Evolutionary conservation across 495 filamentous ascomycete species (phyloP), one percentile per base, ranked within the genome.

Genomic region (Trichocladium uniseriatum): DNA sequence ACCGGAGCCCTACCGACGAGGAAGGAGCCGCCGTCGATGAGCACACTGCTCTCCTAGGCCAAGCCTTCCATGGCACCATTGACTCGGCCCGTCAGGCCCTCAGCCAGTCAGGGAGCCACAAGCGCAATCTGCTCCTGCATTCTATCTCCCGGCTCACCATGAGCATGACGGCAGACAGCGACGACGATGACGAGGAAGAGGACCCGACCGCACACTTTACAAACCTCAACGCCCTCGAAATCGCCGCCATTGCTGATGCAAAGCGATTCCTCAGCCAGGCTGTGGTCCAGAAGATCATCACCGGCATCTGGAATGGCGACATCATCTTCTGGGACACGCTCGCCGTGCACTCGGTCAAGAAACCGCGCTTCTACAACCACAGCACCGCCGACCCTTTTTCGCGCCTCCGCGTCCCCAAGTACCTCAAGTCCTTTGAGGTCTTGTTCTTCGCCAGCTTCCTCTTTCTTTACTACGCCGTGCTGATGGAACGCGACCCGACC

Each of bases 301-400:
- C 88, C 47, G 84, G 86, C 37, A 89, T 95, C 45, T 95, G 91
- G 91, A 81, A 81, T 38, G 91, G 90, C 18, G 80, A 89, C 48
- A 94, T 96, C 50, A 81, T 89, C 15, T 95, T 95, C 60, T 97
- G 90, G 89, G 84, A 94, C 52, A 79, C 72, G 32, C 68, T 96
- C 24, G 83, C 80, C 22, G 79, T 87, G 15, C 70, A 86, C 56
- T 82, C 86, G 0, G 79, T 67, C 27, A 97, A 95, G 61, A 83
- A 85, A 54, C 83, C 89, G 1, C 82, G 84, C 15, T 76, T 88
- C 41, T 95, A 94, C 67, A 89, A 87, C 62, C 76, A 79, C 51
- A 71, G 72, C 54, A 82, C 76, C 36, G 80, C 86, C 27, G 90
- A 94, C 62, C 86, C 84, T 2, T 95, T 84, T 59, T 89, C 83